These are phyloP conservation scores for Quercus agrifolia DNA, from an alignment of 306 rosid species.

Conservation along the genomic window DNA sequence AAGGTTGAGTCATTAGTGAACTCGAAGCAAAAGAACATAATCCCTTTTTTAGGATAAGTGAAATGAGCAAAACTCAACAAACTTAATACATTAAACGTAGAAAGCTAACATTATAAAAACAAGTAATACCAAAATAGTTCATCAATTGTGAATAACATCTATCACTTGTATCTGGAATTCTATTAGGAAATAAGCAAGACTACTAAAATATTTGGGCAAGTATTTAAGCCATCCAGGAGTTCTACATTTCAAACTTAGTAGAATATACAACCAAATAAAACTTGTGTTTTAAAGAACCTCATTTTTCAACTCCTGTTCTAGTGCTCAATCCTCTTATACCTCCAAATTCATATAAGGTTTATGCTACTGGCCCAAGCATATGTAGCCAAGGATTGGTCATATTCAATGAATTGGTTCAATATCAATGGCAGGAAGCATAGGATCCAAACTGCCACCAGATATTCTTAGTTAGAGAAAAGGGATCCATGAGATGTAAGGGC, in stretches of 20 bases:
- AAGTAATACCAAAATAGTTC: no score
- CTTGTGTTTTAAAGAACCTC: neutral
- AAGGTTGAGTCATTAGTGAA: conserved; percentile 26
- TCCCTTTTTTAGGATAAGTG: conserved; percentile 1
- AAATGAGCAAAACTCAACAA: conserved; percentile 17
- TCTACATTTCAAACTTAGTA: neutral
- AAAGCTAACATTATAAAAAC: no score
- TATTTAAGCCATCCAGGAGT: neutral
- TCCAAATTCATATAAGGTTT: neutral
- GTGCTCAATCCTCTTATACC: neutral
- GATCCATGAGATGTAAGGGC: neutral
- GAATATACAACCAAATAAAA: neutral
- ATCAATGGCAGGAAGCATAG: neutral
- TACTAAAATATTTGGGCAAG: neutral
- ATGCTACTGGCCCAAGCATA: neutral
- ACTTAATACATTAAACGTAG: neutral
- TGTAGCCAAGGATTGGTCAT: neutral
- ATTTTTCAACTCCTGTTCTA: neutral
- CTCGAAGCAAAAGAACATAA: neutral
- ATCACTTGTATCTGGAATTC: neutral
- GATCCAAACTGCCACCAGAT: neutral
- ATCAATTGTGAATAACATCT: no score
- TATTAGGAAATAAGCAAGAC: neutral
- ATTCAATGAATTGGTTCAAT: neutral
- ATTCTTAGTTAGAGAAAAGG: neutral